Base-by-base conservation (phyloP, 345 rosid genomes). In the Pistacia atlantica region DNA sequence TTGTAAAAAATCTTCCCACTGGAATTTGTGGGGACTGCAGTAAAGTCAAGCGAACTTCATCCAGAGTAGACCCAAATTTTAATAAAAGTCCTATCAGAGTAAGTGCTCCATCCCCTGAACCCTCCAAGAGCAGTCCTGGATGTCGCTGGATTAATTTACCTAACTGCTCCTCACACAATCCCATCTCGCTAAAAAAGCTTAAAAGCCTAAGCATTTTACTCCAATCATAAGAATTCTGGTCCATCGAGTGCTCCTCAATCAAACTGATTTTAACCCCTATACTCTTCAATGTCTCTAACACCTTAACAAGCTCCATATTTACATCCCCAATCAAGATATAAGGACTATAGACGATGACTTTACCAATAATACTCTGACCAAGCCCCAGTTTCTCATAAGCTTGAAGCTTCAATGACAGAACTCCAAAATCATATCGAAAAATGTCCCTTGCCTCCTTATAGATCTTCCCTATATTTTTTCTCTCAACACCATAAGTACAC, bases 371-470 rank as follows among this genome's bases (percentile, higher is more conserved):
- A 78, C 78, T 67, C 76, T 80, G 83, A 46, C 85, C 69, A 73
- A 91, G 82, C 82, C 90, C 97, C 78, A 95, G 76, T 55, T 85
- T 80, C 79, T 89, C 92, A 73, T 85, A 93, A 76, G 85, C 91
- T 76, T 20, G 64, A 77, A 91, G 87, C 80, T 82, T 93, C 5
- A 80, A 79, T 31, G 66, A 54, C 88, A 91, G 80, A 64, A 87
- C 82, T 13, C 93, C 93, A 76, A 17, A 61, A 55, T 86, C 86
- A 52, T 85, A 86, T 59, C 45, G 38, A 13, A 91, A 93, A 83
- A 90, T 75, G 73, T 89, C 90, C 56, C 72, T 67, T 10, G 94
- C 94, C 67, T 87, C 87, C 81, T 68, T 86, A 79, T 75, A 90
- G 4, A 93, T 80, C 77, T 75, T 83, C 25, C 97, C 97, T 25